Evolutionary conservation across 140 eudicot genomes (phyloP).

Genomic region (Flaveria floridana): DNA sequence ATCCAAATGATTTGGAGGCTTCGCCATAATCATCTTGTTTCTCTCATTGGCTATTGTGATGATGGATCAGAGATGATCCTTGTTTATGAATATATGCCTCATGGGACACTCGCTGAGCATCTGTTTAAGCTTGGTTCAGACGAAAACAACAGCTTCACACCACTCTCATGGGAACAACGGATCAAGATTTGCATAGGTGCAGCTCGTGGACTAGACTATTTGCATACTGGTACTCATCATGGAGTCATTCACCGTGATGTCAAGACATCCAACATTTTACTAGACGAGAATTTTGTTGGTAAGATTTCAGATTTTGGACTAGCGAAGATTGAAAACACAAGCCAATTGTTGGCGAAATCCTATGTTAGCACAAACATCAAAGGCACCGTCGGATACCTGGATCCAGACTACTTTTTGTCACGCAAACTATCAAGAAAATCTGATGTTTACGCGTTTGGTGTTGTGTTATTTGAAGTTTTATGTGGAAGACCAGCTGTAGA

Average conservation of each 20-base stretch:
- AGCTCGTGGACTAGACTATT: constrained; percentile 56
- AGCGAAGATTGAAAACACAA: constrained; percentile 33
- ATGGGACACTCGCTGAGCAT: constrained; percentile 41
- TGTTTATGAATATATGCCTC: constrained; percentile 36
- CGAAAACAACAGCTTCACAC: constrained; percentile 29
- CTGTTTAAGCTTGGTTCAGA: constrained; percentile 27
- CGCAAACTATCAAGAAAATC: constrained; percentile 48
- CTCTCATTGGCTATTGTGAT: constrained; percentile 49
- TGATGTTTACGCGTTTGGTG: constrained; percentile 63
- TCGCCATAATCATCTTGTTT: constrained; percentile 51
- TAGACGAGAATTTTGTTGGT: constrained; percentile 43
- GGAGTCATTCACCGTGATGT: constrained; percentile 64
- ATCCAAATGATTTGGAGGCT: constrained; percentile 52
- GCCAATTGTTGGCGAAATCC: constrained; percentile 27
- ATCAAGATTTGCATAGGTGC: constrained; percentile 56
- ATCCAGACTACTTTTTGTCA: constrained; percentile 48
- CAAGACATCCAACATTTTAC: constrained; percentile 51
- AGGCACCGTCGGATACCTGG: constrained; percentile 56
- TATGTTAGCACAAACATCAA: constrained; percentile 48
- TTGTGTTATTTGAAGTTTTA: constrained; percentile 57
- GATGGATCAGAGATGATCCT: constrained; percentile 41
- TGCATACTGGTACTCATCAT: constrained; percentile 50
- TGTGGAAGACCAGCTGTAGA: constrained; percentile 61
- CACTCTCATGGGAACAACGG: constrained; percentile 54
- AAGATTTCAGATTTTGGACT: constrained; percentile 59